Evolutionary conservation across 768 basidiomycete genomes (phyloP), one percentile per base, ranked within the genome.

Genomic region (Paxillus involutus): DNA sequence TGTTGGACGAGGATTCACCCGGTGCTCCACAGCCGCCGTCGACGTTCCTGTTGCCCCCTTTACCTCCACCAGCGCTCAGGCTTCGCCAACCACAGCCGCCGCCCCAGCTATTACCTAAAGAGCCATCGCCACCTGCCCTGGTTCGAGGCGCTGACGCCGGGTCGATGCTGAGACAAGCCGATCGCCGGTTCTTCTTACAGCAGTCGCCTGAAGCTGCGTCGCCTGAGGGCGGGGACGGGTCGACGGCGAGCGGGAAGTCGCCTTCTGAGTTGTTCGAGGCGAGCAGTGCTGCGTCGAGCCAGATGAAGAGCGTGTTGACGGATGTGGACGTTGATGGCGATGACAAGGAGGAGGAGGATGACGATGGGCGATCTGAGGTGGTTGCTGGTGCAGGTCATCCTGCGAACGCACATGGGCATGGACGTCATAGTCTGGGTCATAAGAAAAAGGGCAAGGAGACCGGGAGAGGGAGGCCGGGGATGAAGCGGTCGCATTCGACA

Each of bases 121-220:
- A 57, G 26, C 36, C 45, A 5, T 32, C 52, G 4, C 41, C 55
- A 13, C 45, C 51, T 12, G 17, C 36, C 4, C 47, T 59, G 44
- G 51, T 52, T 44, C 57, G 61, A 41, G 51, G 48, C 5, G 42
- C 55, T 49, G 56, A 67, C 26, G 39, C 32, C 11, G 71, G 68
- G 46, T 68, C 66, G 19, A 65, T 68, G 30, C 57, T 70, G n/a
- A 74, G 73, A 54, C 64, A 63, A 19, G 62, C 73, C 12, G 77
- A 77, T 60, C 69, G 73, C 55, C 70, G 72, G 9, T 79, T 78
- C 63, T 79, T 80, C 69, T 61, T 79, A 14, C 74, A 71, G 52
- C 72, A 77, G 30, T 77, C 77, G 9, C 77, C 77, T 16, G 75
- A 73, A 4, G 61, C 65, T 37, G 66, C 48, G 19, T 77, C 75